Conservation (phyloP, 192 early-diverging fungal genomes). For the Rhizoclosmatium sp. region DNA sequence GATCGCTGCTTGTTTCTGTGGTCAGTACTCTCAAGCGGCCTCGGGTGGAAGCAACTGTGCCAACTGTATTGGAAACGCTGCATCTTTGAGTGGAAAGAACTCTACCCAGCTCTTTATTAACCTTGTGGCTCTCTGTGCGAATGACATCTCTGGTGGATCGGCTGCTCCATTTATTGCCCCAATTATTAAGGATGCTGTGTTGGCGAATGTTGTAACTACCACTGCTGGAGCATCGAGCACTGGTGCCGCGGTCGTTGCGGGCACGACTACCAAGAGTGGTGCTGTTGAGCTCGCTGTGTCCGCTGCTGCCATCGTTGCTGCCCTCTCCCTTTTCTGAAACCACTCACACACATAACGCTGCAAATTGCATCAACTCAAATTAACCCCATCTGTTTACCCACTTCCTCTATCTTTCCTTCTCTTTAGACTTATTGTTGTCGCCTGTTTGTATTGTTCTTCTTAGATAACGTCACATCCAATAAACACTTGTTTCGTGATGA, state of each 20-base stretch:
- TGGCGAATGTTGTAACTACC: slow-evolving; percentile 8
- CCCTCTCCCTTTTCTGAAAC: background rate
- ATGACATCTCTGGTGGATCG: background rate
- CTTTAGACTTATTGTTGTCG: too few species aligned
- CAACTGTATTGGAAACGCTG: slow-evolving; percentile 33
- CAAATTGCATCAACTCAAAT: too few species aligned
- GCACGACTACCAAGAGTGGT: background rate
- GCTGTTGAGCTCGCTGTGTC: background rate
- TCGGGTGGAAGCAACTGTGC: slow-evolving; percentile 2
- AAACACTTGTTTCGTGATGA: too few species aligned
- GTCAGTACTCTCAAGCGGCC: background rate
- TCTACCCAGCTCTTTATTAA: background rate
- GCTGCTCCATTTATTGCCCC: slow-evolving; percentile 25
- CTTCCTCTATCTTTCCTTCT: background rate
- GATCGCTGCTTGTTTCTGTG: slow-evolving; percentile 35
- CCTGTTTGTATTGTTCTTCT: too few species aligned
- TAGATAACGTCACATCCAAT: too few species aligned
- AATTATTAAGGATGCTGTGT: slow-evolving; percentile 17
- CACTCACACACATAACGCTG: too few species aligned
- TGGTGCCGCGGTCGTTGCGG: background rate
- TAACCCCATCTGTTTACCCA: background rate
- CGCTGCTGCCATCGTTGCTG: slow-evolving; percentile 12
- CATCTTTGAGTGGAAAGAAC: background rate
- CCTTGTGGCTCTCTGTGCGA: slow-evolving; percentile 9
- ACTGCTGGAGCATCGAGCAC: background rate